A percentile compares a stretch with the other conserved stretches of the same genome.
Evolutionary conservation across 139 green algal species (phyloP).

Genomic region (Astrephomene gubernaculifera): DNA sequence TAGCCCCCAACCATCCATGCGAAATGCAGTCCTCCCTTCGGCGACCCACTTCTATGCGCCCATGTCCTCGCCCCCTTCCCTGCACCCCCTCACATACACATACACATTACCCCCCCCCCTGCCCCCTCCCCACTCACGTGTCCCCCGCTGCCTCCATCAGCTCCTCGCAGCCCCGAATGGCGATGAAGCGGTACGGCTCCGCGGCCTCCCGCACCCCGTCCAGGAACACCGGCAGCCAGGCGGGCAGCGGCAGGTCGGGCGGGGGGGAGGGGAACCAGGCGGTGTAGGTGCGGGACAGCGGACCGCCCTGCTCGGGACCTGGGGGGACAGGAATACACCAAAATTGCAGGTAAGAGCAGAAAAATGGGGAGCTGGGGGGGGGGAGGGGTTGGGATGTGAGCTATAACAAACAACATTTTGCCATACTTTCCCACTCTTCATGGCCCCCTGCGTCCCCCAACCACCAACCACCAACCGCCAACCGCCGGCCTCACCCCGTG

Average conservation of each 20-base stretch:
- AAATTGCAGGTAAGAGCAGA: background rate
- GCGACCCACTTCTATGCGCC: too few relatives aligned
- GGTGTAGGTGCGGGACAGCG: constrained; percentile 1
- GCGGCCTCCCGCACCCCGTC: constrained; percentile 61
- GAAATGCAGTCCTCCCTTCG: too few relatives aligned
- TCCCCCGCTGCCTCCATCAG: constrained; percentile 46
- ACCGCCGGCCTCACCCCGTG: constrained; percentile 16
- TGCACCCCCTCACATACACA: constrained; percentile 1
- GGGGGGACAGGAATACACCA: background rate
- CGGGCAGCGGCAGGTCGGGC: constrained; percentile 42
- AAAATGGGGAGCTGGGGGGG: background rate
- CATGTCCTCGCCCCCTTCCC: too few relatives aligned
- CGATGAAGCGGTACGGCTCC: constrained; percentile 63
- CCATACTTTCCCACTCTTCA: too few relatives aligned
- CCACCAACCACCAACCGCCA: too few relatives aligned
- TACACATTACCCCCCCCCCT: background rate
- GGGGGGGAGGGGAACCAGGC: constrained; percentile 12
- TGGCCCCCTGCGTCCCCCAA: too few relatives aligned
- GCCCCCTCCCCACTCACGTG: background rate
- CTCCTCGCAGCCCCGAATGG: constrained; percentile 53
- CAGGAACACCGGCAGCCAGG: constrained; percentile 62
- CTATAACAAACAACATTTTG: too few relatives aligned
- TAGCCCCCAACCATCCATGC: too few relatives aligned
- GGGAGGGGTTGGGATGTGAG: too few relatives aligned
- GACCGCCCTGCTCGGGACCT: constrained; percentile 11